Evolutionary conservation across 345 rosid genomes (phyloP).

Genomic region (Acer negundo): DNA sequence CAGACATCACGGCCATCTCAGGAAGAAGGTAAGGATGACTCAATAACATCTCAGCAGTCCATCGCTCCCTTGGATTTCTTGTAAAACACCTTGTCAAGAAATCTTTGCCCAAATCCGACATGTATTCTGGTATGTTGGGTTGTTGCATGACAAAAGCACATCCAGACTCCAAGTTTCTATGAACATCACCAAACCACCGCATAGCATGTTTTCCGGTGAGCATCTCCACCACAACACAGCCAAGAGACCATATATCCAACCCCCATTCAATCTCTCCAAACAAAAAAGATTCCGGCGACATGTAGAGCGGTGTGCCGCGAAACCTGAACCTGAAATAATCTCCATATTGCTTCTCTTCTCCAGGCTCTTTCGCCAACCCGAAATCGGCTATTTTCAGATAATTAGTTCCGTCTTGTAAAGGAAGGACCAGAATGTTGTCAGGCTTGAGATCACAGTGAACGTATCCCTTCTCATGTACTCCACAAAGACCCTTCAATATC

Average conservation of each 20-base stretch:
- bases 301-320: conserved; percentile 43
- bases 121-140: conserved; percentile 10
- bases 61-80: background rate
- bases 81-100: too few relatives aligned
- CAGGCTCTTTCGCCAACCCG: too few relatives aligned
- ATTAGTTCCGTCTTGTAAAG: too few relatives aligned
- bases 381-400: too few relatives aligned
- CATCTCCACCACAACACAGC: conserved; percentile 41
- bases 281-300: conserved; percentile 41
- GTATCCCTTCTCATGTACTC: too few relatives aligned
- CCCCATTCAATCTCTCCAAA: conserved; percentile 25
- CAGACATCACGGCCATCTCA: too few relatives aligned
- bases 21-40: conserved; percentile 27
- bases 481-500: too few relatives aligned
- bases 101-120: too few relatives aligned
- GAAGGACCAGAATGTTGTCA: too few relatives aligned
- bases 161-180: conserved; percentile 6
- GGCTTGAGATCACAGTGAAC: too few relatives aligned
- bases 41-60: conserved; percentile 42
- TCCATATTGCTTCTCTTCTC: too few relatives aligned
- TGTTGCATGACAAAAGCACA: conserved; percentile 28
- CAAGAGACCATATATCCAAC: conserved; percentile 34
- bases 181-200: conserved; percentile 11
- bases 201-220: conserved; percentile 35
- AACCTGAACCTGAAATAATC: background rate